Percentiles rank a stretch among this genome's conserved stretches.
These are phyloP conservation scores for Phytopythium delawarense DNA, from an alignment of 352 stramenopile species.

Conservation along the genomic window DNA sequence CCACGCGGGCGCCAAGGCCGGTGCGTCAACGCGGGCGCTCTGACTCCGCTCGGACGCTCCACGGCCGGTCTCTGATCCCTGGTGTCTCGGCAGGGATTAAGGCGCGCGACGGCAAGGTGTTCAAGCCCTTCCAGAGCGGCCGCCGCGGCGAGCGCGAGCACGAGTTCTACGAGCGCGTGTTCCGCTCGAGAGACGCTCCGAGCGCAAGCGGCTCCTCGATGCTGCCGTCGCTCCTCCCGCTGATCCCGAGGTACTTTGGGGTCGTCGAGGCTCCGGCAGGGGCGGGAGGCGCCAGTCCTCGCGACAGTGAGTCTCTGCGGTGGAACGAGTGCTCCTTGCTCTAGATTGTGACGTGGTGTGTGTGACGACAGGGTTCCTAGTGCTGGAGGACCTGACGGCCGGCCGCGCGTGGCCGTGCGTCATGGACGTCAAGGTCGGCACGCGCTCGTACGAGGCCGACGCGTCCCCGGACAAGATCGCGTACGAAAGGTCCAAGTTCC, in stretches of 20 bases:
- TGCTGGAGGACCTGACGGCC: conserved; percentile 88
- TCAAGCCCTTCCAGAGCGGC: conserved; percentile 87
- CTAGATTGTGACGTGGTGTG: neutral
- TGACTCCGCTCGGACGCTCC: neutral
- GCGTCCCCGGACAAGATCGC: conserved; percentile 87
- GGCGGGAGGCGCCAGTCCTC: no score
- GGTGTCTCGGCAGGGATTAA: conserved; percentile 40
- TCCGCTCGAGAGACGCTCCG: conserved; percentile 6
- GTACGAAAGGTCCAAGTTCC: conserved; percentile 91
- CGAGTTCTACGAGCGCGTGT: conserved; percentile 75
- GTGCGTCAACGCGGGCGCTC: conserved; percentile 15
- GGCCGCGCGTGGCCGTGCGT: conserved; percentile 86
- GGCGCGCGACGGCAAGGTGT: conserved; percentile 53
- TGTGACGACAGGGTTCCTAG: conserved; percentile 63
- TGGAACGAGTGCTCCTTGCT: neutral
- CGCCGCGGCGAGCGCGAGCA: conserved; percentile 65
- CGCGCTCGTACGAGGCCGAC: conserved; percentile 90
- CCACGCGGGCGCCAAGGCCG: conserved; percentile 64
- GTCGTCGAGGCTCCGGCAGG: conserved; percentile 25
- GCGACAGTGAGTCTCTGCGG: no score
- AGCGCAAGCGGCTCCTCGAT: conserved; percentile 3
- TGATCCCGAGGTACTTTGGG: conserved; percentile 69
- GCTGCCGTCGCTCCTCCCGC: conserved; percentile 26
- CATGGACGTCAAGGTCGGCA: conserved; percentile 97
- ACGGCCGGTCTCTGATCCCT: neutral